Conservation (phyloP, 2,329 filamentous ascomycete genomes). For the Neofusicoccum umdonicola region DNA sequence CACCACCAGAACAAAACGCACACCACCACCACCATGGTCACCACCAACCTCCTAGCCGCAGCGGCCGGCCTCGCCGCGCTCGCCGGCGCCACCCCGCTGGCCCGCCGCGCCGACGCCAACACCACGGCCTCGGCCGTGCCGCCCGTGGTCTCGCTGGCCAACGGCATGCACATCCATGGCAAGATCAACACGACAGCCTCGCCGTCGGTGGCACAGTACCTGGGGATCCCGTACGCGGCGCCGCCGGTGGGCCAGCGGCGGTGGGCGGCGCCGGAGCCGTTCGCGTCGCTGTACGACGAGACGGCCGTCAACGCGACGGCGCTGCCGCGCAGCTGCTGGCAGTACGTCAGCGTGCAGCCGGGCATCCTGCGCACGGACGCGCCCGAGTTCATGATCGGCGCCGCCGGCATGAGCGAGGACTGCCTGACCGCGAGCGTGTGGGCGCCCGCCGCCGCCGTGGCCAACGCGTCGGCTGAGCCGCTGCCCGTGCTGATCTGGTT, state of each 20-base stretch:
- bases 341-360: neutral
- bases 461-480: neutral
- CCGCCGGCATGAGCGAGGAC: conserved; percentile 24
- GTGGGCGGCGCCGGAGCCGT: conserved; percentile 31
- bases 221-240: conserved; percentile 38
- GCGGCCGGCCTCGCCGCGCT: neutral
- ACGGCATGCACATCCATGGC: conserved; percentile 1
- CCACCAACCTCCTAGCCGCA: neutral
- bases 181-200: conserved; percentile 25
- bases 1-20: neutral
- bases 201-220: conserved; percentile 30
- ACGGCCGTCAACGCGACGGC: conserved; percentile 4
- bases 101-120: neutral
- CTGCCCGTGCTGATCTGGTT: conserved; percentile 31
- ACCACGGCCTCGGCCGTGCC: neutral
- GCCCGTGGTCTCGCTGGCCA: neutral
- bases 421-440: conserved; percentile 36
- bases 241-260: conserved; percentile 33
- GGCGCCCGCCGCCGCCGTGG: conserved; percentile 26
- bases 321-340: conserved; percentile 12
- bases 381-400: conserved; percentile 9
- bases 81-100: neutral
- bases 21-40: neutral
- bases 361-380: conserved; percentile 22
- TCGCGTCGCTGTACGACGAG: conserved; percentile 26